Conservation (phyloP, 441 rosid genomes). For the Croton setiger region DNA sequence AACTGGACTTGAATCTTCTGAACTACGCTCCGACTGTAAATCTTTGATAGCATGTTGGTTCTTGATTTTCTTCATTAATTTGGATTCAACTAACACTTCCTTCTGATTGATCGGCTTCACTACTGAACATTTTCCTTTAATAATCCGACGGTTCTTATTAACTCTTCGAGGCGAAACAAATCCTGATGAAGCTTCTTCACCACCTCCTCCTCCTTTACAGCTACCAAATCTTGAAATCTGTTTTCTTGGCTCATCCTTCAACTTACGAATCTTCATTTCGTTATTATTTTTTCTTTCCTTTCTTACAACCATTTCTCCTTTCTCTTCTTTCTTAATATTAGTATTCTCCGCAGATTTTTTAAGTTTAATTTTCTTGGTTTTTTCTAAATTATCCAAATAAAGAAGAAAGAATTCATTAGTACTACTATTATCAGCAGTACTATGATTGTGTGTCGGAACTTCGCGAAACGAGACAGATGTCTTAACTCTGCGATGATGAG, state of each 20-base stretch:
- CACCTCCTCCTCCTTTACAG: constrained; percentile 33
- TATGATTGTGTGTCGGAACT: constrained; percentile 37
- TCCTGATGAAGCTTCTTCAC: constrained; percentile 27
- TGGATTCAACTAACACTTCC: constrained; percentile 29
- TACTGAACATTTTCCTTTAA: constrained; percentile 21
- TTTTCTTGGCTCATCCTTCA: constrained; percentile 50
- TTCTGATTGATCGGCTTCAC: constrained; percentile 31
- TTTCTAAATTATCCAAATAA: constrained; percentile 41
- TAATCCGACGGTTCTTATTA: constrained; percentile 15
- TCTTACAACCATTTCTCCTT: constrained; percentile 16
- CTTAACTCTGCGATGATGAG: constrained; percentile 54
- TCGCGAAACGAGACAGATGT: constrained; percentile 85
- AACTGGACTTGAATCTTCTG: constrained; percentile 46
- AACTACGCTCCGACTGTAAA: constrained; percentile 24
- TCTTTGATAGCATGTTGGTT: constrained; percentile 20
- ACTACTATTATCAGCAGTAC: no score
- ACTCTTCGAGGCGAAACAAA: constrained; percentile 10
- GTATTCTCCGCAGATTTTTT: constrained; percentile 27
- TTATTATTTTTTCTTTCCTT: constrained; percentile 35
- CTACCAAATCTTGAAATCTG: constrained; percentile 27
- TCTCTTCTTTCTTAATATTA: constrained; percentile 18
- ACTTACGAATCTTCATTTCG: constrained; percentile 30
- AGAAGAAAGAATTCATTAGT: constrained; percentile 39
- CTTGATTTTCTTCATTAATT: constrained; percentile 35
- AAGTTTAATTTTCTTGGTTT: constrained; percentile 25